A percentile compares a stretch with the other conserved stretches of the same genome.
phyloP scores from a whole-genome alignment of 768 basidiomycete species.

The Leccinum subtestaceum region DNA sequence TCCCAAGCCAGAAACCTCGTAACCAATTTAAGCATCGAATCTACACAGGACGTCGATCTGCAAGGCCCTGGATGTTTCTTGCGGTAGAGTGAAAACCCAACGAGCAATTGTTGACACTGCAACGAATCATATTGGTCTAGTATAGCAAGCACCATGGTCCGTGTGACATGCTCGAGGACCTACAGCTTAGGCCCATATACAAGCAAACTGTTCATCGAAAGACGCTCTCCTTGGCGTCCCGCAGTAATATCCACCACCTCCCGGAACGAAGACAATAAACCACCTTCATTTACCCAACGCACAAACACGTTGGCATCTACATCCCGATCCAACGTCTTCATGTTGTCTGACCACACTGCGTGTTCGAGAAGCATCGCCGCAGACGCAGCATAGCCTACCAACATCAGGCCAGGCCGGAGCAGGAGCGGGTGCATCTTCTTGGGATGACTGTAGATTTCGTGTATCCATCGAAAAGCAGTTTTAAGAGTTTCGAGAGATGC shows the following conservation, averaged over 20 bases:
- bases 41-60: background rate
- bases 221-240: slow-evolving; percentile 1
- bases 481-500: slow-evolving; percentile 34
- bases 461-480: slow-evolving; percentile 41
- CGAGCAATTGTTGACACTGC: background rate
- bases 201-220: slow-evolving; percentile 16
- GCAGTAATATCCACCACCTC: slow-evolving; percentile 19
- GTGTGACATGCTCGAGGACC: background rate
- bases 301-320: slow-evolving; percentile 52
- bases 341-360: slow-evolving; percentile 52
- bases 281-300: slow-evolving; percentile 47
- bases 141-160: background rate
- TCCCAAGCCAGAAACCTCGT: slow-evolving; percentile 6
- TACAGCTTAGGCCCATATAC: slow-evolving; percentile 22
- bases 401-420: slow-evolving; percentile 55
- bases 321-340: slow-evolving; percentile 28
- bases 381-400: slow-evolving; percentile 55
- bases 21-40: background rate
- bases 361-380: slow-evolving; percentile 65
- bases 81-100: background rate
- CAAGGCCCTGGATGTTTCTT: background rate
- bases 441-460: slow-evolving; percentile 38
- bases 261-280: slow-evolving; percentile 29
- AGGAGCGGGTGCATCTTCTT: slow-evolving; percentile 41
- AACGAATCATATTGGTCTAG: background rate